Percentiles rank a stretch among this genome's conserved stretches.
phyloP scores from a whole-genome alignment of 495 filamentous ascomycete species.

The Bryoglossum gracile region DNA sequence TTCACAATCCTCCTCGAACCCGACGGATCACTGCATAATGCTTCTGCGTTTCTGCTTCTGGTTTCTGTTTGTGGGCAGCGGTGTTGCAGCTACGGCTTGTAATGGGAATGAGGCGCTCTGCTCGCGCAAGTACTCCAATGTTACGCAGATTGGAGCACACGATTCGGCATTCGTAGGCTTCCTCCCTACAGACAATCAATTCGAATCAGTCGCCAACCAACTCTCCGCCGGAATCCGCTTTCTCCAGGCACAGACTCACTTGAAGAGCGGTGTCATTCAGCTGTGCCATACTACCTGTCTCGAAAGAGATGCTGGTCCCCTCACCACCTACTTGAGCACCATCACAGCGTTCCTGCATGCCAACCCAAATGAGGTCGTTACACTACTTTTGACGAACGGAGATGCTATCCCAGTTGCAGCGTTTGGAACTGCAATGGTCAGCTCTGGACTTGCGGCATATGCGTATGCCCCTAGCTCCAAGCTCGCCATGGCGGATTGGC shows the following conservation, averaged over 20 bases:
- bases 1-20: not conserved
- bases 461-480: slow-evolving; percentile 64
- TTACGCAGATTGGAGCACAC: slow-evolving; percentile 71
- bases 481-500: slow-evolving; percentile 74
- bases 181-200: slow-evolving; percentile 71
- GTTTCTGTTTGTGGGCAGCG: not conserved
- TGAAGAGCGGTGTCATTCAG: slow-evolving; percentile 31
- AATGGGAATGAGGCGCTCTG: slow-evolving; percentile 87
- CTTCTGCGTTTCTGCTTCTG: not conserved
- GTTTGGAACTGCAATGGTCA: slow-evolving; percentile 54
- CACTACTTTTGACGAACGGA: slow-evolving; percentile 78
- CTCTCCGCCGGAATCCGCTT: slow-evolving; percentile 85
- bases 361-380: slow-evolving; percentile 86
- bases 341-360: slow-evolving; percentile 12
- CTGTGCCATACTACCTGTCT: slow-evolving; percentile 70
- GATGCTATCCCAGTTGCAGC: slow-evolving; percentile 56
- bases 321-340: slow-evolving; percentile 39
- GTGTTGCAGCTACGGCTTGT: slow-evolving; percentile 38
- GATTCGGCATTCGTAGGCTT: slow-evolving; percentile 55
- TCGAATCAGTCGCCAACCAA: slow-evolving; percentile 59
- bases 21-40: not conserved
- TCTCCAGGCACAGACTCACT: slow-evolving; percentile 82
- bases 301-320: slow-evolving; percentile 69
- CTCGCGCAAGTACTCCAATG: slow-evolving; percentile 73
- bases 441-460: slow-evolving; percentile 59